Evolutionary conservation across 1,284 basidiomycete genomes (phyloP), one percentile per base, ranked within the genome.

Genomic region (Pisolithus thermaeus): DNA sequence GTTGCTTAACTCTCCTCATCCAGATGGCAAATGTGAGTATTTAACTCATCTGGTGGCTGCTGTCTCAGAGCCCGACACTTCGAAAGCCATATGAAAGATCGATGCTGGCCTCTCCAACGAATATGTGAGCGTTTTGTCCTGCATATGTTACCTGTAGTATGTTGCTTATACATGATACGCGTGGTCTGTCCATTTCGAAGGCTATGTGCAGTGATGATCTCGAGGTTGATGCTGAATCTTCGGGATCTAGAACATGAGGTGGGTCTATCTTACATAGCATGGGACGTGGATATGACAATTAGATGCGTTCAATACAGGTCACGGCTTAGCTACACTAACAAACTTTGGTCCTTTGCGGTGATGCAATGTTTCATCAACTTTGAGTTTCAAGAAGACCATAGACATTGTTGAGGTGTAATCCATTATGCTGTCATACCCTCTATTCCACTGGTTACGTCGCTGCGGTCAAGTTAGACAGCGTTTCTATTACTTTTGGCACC

Each of bases 191-290:
- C 6, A 22, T 25, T 3, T 14, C 9, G 23, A 25, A 74, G 73
- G 12, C 63, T 73, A 8, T 73, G 73, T 1, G 69, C 69, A 1
- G 60, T 68, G 28, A 62, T 73, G 63, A 67, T 73, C 6, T 70
- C 73, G 6, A 61, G 72, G 22, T 56, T 74, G 11, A 70, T 73
- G 66, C 64, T 75, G n/a, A 73, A 74, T 50, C 56, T 75, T 14
- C 71, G 73, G 5, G 61, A 70, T 48, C 70, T 70, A 27, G 23
- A 14, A 9, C 23, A 12, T 14, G 8, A 43, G 42, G 42, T 43
- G 27, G 8, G 42, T 18, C 11, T 20, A 12, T 12, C n/a, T 23
- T 16, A 3, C 9, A 9, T 22, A 16, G 4, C 23, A 23, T 14
- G 14, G 8, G 14, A 1, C 14, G 1, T 16, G 11, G 20, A 3